Evolutionary conservation across 768 basidiomycete species (phyloP).

Genomic region (Roridomyces roridus): DNA sequence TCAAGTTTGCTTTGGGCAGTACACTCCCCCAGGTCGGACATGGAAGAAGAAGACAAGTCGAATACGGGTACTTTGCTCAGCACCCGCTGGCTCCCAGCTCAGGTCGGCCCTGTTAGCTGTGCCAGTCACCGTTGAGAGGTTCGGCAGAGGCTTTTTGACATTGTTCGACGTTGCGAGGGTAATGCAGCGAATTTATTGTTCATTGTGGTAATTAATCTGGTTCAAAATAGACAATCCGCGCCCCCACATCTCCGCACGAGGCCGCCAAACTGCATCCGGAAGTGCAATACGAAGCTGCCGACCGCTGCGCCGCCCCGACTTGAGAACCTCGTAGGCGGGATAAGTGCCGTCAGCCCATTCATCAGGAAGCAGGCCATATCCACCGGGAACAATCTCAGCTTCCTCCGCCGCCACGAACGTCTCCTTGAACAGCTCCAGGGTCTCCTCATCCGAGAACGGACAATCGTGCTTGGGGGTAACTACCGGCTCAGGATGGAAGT

Average conservation of each 20-base stretch:
- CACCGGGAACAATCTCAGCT: background rate
- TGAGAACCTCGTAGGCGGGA: conserved; percentile 11
- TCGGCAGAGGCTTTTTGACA: background rate
- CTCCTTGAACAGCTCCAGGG: background rate
- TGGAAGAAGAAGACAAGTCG: background rate
- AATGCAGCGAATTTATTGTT: background rate
- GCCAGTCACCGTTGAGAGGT: background rate
- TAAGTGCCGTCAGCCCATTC: conserved; percentile 27
- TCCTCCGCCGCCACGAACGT: background rate
- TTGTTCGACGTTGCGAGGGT: background rate
- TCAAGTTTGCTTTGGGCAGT: background rate
- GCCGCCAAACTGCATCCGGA: conserved; percentile 1
- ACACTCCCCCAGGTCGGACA: background rate
- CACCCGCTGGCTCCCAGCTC: too few species aligned
- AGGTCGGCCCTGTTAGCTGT: background rate
- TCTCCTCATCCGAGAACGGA: background rate
- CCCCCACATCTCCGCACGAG: conserved; percentile 7
- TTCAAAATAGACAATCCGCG: background rate
- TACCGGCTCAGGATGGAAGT: conserved; percentile 14
- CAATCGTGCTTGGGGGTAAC: conserved; percentile 2
- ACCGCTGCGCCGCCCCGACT: background rate
- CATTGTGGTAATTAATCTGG: background rate
- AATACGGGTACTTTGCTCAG: background rate
- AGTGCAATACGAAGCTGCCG: background rate
- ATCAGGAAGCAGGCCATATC: conserved; percentile 19